Conservation (phyloP, 2,329 filamentous ascomycete genomes). For the Trematosphaeria pertusa region DNA sequence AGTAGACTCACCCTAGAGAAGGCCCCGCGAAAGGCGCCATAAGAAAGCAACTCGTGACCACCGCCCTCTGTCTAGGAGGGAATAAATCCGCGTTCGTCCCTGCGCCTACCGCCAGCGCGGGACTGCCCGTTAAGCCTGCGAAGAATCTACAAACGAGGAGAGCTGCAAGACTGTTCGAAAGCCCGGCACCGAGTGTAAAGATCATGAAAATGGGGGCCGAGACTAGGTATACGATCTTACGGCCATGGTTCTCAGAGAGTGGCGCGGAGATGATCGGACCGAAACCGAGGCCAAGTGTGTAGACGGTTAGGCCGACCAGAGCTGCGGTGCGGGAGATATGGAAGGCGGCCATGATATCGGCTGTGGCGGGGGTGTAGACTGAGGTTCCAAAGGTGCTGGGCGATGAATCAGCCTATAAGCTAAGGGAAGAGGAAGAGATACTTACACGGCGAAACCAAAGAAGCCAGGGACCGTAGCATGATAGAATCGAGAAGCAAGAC, state of each 20-base stretch:
- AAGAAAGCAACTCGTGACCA: slow-evolving; percentile 46
- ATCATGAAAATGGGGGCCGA: slow-evolving; percentile 58
- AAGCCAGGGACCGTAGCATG: slow-evolving; percentile 44
- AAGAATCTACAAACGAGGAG: slow-evolving; percentile 69
- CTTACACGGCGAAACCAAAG: slow-evolving; percentile 47
- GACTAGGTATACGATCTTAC: slow-evolving; percentile 60
- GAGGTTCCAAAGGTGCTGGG: slow-evolving; percentile 61
- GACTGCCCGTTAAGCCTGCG: slow-evolving; percentile 74
- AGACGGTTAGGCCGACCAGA: slow-evolving; percentile 66
- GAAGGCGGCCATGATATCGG: slow-evolving; percentile 61
- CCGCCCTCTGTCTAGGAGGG: slow-evolving; percentile 38
- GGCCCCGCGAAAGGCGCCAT: slow-evolving; percentile 52
- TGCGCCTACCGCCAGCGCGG: slow-evolving; percentile 52
- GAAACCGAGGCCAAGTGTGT: slow-evolving; percentile 65
- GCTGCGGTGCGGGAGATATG: slow-evolving; percentile 61
- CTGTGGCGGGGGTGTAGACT: slow-evolving; percentile 59
- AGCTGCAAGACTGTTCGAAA: slow-evolving; percentile 58
- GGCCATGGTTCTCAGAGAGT: slow-evolving; percentile 64
- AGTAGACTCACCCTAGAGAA: slow-evolving; percentile 36
- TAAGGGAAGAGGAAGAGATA: neutral
- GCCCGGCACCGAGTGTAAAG: slow-evolving; percentile 64
- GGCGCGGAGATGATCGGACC: slow-evolving; percentile 68
- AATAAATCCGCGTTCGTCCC: slow-evolving; percentile 53
- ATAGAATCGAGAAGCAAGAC: slow-evolving; percentile 26
- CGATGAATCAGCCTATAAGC: slow-evolving; percentile 2